Conservation (phyloP, 139 green algal species). For the Micractinium sp. region DNA sequence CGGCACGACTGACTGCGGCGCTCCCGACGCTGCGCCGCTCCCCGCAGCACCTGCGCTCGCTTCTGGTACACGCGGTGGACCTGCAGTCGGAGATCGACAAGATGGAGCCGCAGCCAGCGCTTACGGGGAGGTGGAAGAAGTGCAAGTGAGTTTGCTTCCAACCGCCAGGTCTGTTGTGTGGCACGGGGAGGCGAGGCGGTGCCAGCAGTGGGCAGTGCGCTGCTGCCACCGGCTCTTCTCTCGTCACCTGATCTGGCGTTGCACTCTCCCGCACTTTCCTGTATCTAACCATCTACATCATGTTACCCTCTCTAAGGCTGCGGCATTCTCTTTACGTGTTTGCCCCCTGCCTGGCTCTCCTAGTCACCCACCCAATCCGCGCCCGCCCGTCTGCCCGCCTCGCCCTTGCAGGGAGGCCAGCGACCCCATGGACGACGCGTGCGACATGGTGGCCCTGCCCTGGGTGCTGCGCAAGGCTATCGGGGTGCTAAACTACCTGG, state of each 20-base stretch:
- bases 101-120: not conserved
- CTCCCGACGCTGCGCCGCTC: slow-evolving; percentile 23
- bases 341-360: not conserved
- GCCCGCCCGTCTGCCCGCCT: not conserved
- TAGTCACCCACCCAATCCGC: not conserved
- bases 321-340: no score
- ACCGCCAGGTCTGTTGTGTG: not conserved
- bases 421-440: slow-evolving; percentile 44
- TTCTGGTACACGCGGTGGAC: slow-evolving; percentile 24
- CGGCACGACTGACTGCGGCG: not conserved
- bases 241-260: not conserved
- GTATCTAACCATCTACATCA: not conserved
- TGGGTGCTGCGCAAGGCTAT: slow-evolving; percentile 49
- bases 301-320: no score
- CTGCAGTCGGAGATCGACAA: slow-evolving; percentile 20
- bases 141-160: not conserved
- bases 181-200: not conserved
- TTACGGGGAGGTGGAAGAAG: slow-evolving; percentile 15
- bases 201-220: not conserved
- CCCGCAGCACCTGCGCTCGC: not conserved
- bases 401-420: not conserved
- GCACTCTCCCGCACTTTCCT: not conserved
- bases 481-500: slow-evolving; percentile 31
- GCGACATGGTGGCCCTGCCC: slow-evolving; percentile 52
- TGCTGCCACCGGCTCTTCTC: not conserved